Evolutionary conservation across 495 filamentous ascomycete genomes (phyloP).

Genomic region (Aspergillus ostianus): DNA sequence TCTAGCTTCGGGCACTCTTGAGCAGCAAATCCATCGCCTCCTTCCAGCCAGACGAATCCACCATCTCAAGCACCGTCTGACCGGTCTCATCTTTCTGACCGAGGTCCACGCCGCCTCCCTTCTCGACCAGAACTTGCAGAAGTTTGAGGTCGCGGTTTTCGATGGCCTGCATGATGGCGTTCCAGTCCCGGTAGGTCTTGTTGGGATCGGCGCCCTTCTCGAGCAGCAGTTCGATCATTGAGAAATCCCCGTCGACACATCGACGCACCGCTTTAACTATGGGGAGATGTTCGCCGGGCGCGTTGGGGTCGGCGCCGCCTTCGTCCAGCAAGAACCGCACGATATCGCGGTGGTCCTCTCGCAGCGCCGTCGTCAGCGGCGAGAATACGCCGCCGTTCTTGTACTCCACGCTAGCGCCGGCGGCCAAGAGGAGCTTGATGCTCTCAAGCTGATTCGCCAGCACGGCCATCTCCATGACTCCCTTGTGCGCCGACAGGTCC

Average conservation of each 20-base stretch:
- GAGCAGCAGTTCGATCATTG: conserved; percentile 49
- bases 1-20: conserved; percentile 7
- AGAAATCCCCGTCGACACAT: conserved; percentile 40
- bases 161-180: conserved; percentile 44
- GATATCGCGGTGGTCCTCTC: conserved; percentile 49
- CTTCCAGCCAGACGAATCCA: conserved; percentile 19
- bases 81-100: conserved; percentile 20
- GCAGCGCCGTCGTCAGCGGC: conserved; percentile 53
- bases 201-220: conserved; percentile 54
- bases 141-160: conserved; percentile 36
- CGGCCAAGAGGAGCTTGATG: conserved; percentile 23
- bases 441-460: conserved; percentile 38
- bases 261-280: conserved; percentile 54
- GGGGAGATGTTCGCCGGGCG: conserved; percentile 53
- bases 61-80: conserved; percentile 22
- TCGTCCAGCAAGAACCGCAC: conserved; percentile 49
- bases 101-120: conserved; percentile 41
- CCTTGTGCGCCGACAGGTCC: conserved; percentile 47
- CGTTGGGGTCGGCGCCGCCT: conserved; percentile 50
- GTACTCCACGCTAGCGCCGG: conserved; percentile 44
- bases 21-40: conserved; percentile 18
- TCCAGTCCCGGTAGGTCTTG: conserved; percentile 53
- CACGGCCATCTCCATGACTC: conserved; percentile 56
- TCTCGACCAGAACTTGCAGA: conserved; percentile 44
- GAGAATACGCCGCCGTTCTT: conserved; percentile 58